These are phyloP conservation scores for Monilinia fructicola DNA, from an alignment of 2,329 filamentous ascomycete genomes.

Conservation along the genomic window DNA sequence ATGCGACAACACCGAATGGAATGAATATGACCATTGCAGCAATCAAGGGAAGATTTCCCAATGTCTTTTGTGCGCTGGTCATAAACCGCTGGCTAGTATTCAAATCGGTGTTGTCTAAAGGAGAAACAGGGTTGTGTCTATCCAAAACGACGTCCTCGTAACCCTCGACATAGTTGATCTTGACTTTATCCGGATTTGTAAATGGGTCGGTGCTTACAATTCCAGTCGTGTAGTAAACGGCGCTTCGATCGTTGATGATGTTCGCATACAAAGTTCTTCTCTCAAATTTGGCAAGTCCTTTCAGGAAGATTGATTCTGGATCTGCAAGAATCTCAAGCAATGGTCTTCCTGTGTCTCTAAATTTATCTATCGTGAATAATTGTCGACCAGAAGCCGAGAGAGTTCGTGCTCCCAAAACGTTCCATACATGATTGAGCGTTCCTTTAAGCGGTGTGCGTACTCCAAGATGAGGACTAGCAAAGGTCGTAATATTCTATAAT, in stretches of 20 bases:
- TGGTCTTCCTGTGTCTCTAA: constrained; percentile 78
- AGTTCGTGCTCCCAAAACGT: constrained; percentile 77
- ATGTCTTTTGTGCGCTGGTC: constrained; percentile 39
- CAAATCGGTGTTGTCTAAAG: constrained; percentile 42
- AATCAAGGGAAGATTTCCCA: constrained; percentile 58
- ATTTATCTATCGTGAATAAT: constrained; percentile 82
- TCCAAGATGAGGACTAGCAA: constrained; percentile 82
- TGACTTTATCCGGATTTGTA: constrained; percentile 62
- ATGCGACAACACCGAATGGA: constrained; percentile 69
- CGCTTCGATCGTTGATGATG: constrained; percentile 79
- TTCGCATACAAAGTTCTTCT: constrained; percentile 80
- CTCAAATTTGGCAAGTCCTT: constrained; percentile 72
- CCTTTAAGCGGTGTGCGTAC: constrained; percentile 68
- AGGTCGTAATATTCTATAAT: constrained; percentile 81
- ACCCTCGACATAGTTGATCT: constrained; percentile 70
- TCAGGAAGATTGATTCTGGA: constrained; percentile 80
- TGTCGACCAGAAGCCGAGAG: constrained; percentile 83
- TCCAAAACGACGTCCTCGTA: constrained; percentile 78
- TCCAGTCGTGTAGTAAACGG: constrained; percentile 78
- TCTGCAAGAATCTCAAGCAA: constrained; percentile 81
- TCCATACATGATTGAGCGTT: constrained; percentile 68
- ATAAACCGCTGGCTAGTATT: constrained; percentile 33
- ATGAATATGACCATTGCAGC: constrained; percentile 67
- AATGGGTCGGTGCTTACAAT: constrained; percentile 80
- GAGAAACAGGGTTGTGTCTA: constrained; percentile 57